These are phyloP conservation scores for Boletus huronensis DNA, from an alignment of 768 basidiomycete genomes.

Conservation along the genomic window DNA sequence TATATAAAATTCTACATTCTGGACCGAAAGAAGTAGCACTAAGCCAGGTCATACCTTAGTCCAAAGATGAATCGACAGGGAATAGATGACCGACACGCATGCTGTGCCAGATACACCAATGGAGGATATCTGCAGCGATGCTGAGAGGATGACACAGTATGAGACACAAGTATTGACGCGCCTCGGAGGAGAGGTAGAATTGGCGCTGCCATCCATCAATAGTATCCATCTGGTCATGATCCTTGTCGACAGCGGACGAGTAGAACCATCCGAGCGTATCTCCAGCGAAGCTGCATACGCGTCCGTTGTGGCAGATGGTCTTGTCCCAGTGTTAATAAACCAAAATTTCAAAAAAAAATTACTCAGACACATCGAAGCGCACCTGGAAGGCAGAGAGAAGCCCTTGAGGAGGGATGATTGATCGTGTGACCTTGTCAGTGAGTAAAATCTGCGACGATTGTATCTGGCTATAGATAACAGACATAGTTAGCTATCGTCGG, in stretches of 20 bases:
- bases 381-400: conserved; percentile 48
- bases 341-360: too few relatives aligned
- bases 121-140: conserved; percentile 43
- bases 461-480: conserved; percentile 35
- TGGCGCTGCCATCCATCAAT: conserved; percentile 40
- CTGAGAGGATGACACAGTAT: neutral
- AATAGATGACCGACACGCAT: conserved; percentile 43
- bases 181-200: conserved; percentile 35
- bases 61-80: neutral
- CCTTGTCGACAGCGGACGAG: conserved; percentile 22
- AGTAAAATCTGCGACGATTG: conserved; percentile 37
- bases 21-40: conserved; percentile 61
- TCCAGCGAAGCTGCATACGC: conserved; percentile 42
- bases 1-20: conserved; percentile 40
- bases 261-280: conserved; percentile 54
- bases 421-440: conserved; percentile 33
- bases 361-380: conserved; percentile 9
- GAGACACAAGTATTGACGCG: neutral
- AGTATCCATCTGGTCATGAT: neutral
- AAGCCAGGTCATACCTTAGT: conserved; percentile 17
- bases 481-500: neutral
- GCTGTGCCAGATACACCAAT: conserved; percentile 44
- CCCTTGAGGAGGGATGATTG: conserved; percentile 28
- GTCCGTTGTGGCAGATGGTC: conserved; percentile 34
- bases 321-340: conserved; percentile 13